Evolutionary conservation across 257 asterid species (phyloP).

Genomic region (Galeopsis tetrahit): DNA sequence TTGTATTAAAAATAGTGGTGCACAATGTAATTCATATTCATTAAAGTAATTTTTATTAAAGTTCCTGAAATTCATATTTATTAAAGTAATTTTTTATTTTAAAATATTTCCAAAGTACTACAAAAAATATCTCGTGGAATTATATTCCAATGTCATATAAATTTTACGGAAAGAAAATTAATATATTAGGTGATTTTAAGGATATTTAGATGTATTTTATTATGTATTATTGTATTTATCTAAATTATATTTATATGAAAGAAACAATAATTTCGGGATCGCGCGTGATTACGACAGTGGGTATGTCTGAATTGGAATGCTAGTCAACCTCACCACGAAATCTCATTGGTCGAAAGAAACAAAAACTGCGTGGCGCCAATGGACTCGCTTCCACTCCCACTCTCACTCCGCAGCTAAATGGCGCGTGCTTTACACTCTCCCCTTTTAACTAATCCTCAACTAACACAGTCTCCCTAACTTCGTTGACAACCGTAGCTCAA

Average conservation of each 20-base stretch:
- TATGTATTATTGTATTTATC: not conserved
- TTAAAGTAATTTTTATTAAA: no score
- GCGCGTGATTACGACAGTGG: slow-evolving; percentile 28
- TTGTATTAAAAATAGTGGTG: no score
- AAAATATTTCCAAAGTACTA: no score
- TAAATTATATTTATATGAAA: not conserved
- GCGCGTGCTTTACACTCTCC: slow-evolving; percentile 34
- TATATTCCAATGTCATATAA: no score
- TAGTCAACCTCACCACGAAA: not conserved
- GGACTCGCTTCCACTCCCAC: slow-evolving; percentile 21
- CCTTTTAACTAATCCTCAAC: slow-evolving; percentile 26
- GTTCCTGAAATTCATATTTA: no score
- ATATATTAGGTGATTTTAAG: no score
- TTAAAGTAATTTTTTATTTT: no score
- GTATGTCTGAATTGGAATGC: slow-evolving; percentile 22
- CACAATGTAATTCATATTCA: no score
- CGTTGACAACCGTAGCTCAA: not conserved
- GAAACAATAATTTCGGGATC: not conserved
- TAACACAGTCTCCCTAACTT: not conserved
- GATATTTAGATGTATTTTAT: no score
- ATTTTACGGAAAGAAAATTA: no score
- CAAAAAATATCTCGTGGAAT: no score
- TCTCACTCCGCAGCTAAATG: slow-evolving; percentile 26
- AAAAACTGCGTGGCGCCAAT: slow-evolving; percentile 51
- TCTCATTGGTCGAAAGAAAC: slow-evolving; percentile 34